A percentile compares a stretch with the other conserved stretches of the same genome.
Conservation (phyloP, 169 alveolate species). For the Cryptosporidium meleagridis region DNA sequence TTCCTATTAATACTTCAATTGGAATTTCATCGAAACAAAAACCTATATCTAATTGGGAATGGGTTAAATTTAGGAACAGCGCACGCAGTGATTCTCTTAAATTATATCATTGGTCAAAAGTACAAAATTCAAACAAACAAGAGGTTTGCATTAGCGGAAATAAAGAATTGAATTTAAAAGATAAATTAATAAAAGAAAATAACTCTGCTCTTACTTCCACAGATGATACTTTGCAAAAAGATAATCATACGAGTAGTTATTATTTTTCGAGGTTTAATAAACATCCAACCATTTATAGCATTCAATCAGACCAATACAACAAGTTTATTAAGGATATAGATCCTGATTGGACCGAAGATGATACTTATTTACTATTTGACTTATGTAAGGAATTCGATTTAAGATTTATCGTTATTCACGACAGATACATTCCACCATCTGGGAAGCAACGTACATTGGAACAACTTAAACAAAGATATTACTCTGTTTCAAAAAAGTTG, state of each 20-base stretch:
- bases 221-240: slow-evolving; percentile 5
- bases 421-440: slow-evolving; percentile 81
- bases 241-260: not conserved
- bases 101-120: slow-evolving; percentile 36
- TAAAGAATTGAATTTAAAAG: not conserved
- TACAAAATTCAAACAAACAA: not conserved
- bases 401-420: slow-evolving; percentile 84
- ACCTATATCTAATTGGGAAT: slow-evolving; percentile 45
- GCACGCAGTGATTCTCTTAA: slow-evolving; percentile 64
- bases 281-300: slow-evolving; percentile 31
- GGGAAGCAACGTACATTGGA: slow-evolving; percentile 79
- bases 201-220: not conserved
- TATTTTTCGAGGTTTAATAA: slow-evolving; percentile 54
- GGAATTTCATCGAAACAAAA: slow-evolving; percentile 12
- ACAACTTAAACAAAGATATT: slow-evolving; percentile 86
- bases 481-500: slow-evolving; percentile 84
- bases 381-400: slow-evolving; percentile 87
- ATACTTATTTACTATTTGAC: slow-evolving; percentile 85
- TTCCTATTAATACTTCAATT: slow-evolving; percentile 48
- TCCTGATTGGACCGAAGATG: slow-evolving; percentile 85
- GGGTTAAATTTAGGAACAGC: slow-evolving; percentile 25
- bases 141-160: not conserved
- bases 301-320: slow-evolving; percentile 61
- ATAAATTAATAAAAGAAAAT: not conserved
- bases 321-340: slow-evolving; percentile 58